phyloP scores from a whole-genome alignment of 768 basidiomycete species.

The Suillus clintonianus region DNA sequence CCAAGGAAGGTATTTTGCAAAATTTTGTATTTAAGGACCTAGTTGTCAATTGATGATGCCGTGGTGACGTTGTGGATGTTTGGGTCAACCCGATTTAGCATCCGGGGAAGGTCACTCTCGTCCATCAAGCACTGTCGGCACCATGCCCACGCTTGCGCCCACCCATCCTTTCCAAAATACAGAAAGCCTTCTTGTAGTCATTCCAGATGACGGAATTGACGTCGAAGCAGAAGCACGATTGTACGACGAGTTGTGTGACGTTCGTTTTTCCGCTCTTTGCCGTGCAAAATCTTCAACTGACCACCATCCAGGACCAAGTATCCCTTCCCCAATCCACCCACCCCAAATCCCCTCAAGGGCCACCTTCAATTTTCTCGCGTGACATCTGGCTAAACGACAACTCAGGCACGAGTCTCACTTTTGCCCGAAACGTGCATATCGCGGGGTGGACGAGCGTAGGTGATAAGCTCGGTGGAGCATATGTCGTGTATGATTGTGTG shows the following conservation, averaged over 20 bases:
- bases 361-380: constrained; percentile 61
- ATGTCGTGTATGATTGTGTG: constrained; percentile 72
- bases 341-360: constrained; percentile 27
- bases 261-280: constrained; percentile 18
- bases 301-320: constrained; percentile 14
- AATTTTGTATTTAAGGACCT: no score
- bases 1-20: no score
- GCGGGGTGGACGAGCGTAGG: constrained; percentile 75
- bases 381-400: constrained; percentile 75
- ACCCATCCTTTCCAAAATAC: constrained; percentile 49
- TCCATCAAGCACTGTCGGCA: background rate
- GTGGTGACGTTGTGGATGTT: no score
- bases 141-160: constrained; percentile 16
- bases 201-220: constrained; percentile 56
- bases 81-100: background rate
- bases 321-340: constrained; percentile 13
- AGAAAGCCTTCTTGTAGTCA: constrained; percentile 51
- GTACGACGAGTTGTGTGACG: constrained; percentile 64
- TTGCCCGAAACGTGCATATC: constrained; percentile 67
- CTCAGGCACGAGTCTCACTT: constrained; percentile 51
- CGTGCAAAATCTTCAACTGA: background rate
- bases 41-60: no score
- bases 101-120: background rate
- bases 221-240: constrained; percentile 67
- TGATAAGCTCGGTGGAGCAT: constrained; percentile 62